These are phyloP conservation scores for Xerocomellus intermedius DNA, from an alignment of 768 basidiomycete genomes.

Conservation along the genomic window DNA sequence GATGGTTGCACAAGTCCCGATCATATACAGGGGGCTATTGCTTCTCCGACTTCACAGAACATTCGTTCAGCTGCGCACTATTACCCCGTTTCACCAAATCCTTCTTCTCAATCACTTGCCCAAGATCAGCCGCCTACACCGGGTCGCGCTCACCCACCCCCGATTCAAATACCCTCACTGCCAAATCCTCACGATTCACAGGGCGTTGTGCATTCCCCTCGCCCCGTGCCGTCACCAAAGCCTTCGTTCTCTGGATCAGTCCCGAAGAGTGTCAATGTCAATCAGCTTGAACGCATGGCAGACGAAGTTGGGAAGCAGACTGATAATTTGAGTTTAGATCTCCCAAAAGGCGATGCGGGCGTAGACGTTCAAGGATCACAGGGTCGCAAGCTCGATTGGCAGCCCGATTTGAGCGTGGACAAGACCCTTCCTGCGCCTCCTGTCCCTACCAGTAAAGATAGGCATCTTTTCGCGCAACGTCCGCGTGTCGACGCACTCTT, in stretches of 20 bases:
- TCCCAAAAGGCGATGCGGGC: constrained; percentile 22
- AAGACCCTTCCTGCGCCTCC: constrained; percentile 66
- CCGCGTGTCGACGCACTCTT: constrained; percentile 35
- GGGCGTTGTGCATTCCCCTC: constrained; percentile 57
- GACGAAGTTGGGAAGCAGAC: constrained; percentile 45
- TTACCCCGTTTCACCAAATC: constrained; percentile 61
- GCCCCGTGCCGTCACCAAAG: constrained; percentile 68
- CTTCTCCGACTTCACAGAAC: constrained; percentile 58
- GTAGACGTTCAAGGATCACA: constrained; percentile 20
- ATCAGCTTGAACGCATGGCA: constrained; percentile 70
- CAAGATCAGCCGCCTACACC: constrained; percentile 4
- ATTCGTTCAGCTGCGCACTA: constrained; percentile 54
- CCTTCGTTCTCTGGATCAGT: constrained; percentile 38
- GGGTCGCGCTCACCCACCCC: constrained; percentile 14
- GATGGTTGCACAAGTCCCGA: constrained; percentile 38
- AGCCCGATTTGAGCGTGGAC: constrained; percentile 33
- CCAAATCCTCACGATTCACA: constrained; percentile 35
- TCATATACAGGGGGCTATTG: constrained; percentile 61
- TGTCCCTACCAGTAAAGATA: constrained; percentile 44
- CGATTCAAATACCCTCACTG: constrained; percentile 23
- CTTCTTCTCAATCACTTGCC: constrained; percentile 31
- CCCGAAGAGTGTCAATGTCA: constrained; percentile 47
- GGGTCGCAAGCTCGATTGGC: constrained; percentile 13
- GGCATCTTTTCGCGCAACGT: constrained; percentile 13
- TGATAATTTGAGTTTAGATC: constrained; percentile 28